These are phyloP conservation scores for Umbilicus rupestris DNA, from an alignment of 164 flowering plant genomes.

Conservation along the genomic window DNA sequence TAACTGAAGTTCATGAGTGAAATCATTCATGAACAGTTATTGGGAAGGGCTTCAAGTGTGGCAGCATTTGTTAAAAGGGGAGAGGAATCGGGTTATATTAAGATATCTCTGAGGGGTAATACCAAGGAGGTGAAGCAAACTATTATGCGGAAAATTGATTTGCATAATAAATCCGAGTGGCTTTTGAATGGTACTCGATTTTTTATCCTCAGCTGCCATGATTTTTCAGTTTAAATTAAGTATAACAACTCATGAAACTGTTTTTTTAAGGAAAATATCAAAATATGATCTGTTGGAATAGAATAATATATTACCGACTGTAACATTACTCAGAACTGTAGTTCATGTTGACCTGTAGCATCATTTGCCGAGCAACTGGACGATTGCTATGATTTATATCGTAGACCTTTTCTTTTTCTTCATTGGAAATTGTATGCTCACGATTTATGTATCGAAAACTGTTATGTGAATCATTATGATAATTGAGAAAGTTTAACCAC, in stretches of 20 bases:
- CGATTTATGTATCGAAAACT: neutral
- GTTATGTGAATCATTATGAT: neutral
- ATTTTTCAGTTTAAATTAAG: neutral
- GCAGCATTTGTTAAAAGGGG: constrained; percentile 96
- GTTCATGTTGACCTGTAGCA: neutral
- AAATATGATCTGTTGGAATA: neutral
- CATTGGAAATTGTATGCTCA: neutral
- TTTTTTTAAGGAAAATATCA: neutral
- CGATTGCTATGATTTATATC: neutral
- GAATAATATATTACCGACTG: neutral
- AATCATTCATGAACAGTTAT: constrained; percentile 36
- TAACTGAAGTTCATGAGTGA: constrained; percentile 1
- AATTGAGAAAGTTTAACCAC: neutral
- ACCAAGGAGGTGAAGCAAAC: constrained; percentile 34
- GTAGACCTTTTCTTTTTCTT: neutral
- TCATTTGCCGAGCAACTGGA: neutral
- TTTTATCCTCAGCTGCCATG: neutral
- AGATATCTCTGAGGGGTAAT: constrained; percentile 61
- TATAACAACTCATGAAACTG: neutral
- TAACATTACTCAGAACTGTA: neutral
- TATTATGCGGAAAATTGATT: constrained; percentile 65
- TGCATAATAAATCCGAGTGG: constrained; percentile 86
- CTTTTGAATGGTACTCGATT: constrained; percentile 51
- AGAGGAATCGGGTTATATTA: constrained; percentile 64
- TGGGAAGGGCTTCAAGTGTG: constrained; percentile 87